Evolutionary conservation across 1,284 basidiomycete genomes (phyloP).

Genomic region (Malassezia equina): DNA sequence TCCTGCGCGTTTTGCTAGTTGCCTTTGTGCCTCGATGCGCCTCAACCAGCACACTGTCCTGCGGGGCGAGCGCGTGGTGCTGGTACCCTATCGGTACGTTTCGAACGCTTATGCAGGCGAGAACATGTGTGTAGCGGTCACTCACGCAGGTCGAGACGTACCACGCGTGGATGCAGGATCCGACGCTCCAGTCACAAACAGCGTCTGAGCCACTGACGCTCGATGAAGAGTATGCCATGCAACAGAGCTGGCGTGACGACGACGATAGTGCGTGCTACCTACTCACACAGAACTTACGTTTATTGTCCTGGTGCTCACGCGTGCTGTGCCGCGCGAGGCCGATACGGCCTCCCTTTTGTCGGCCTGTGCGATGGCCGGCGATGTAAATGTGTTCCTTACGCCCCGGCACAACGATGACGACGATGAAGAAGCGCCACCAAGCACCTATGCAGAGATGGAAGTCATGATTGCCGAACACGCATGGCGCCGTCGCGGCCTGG

Average conservation of each 20-base stretch:
- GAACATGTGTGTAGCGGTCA: constrained; percentile 6
- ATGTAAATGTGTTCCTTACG: constrained; percentile 75
- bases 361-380: constrained; percentile 67
- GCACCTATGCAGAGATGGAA: constrained; percentile 57
- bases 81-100: constrained; percentile 15
- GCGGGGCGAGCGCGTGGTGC: constrained; percentile 11
- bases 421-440: constrained; percentile 17
- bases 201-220: constrained; percentile 74
- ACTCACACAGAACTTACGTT: constrained; percentile 66
- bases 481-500: constrained; percentile 57
- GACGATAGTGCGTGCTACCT: constrained; percentile 60
- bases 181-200: constrained; percentile 64
- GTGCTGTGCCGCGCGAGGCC: not conserved
- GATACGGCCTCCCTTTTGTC: constrained; percentile 45
- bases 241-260: constrained; percentile 74
- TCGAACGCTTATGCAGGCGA: not conserved
- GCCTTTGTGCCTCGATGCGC: not conserved
- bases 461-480: constrained; percentile 73
- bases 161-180: constrained; percentile 79
- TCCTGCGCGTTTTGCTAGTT: not conserved
- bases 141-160: constrained; percentile 51
- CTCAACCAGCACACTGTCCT: constrained; percentile 9
- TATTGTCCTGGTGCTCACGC: constrained; percentile 15
- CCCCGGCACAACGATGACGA: constrained; percentile 11
- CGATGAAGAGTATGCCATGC: constrained; percentile 84